Evolutionary conservation across 352 stramenopile genomes (phyloP).

Genomic region (Aphanomyces cochlioides): DNA sequence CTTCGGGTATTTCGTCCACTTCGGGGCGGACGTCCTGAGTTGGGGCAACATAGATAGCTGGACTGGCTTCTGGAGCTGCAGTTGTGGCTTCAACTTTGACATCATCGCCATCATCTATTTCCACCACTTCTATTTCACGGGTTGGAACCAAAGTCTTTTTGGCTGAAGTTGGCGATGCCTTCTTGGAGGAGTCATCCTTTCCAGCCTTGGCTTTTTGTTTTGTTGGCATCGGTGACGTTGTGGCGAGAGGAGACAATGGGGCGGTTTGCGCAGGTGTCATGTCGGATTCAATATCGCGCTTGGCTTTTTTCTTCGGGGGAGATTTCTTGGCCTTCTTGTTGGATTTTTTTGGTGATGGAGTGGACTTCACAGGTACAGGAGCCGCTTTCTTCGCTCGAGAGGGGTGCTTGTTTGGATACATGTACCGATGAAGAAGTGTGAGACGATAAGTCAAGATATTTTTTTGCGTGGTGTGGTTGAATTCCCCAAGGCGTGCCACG

Average conservation of each 20-base stretch:
- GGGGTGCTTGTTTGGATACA: background rate
- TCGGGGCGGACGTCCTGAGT: no score
- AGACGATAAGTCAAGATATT: background rate
- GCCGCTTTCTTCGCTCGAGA: background rate
- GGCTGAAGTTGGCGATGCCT: no score
- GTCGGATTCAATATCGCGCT: background rate
- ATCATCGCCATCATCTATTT: background rate
- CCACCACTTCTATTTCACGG: background rate
- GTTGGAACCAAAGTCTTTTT: no score
- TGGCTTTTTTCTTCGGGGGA: background rate
- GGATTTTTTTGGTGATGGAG: background rate
- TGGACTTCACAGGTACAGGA: background rate
- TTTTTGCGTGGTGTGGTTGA: background rate
- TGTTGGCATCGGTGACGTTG: no score
- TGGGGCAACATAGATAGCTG: no score
- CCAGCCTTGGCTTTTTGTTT: no score
- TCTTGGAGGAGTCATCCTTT: no score
- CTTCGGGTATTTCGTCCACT: no score
- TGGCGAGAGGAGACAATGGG: no score
- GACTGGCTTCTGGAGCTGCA: no score
- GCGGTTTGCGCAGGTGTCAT: no score
- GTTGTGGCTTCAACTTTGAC: background rate
- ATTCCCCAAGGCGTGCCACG: background rate
- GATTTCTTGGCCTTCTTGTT: background rate
- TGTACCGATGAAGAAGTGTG: constrained; percentile 9